Base-by-base conservation (phyloP, 1,284 basidiomycete genomes). In the Mixia osmundae region DNA sequence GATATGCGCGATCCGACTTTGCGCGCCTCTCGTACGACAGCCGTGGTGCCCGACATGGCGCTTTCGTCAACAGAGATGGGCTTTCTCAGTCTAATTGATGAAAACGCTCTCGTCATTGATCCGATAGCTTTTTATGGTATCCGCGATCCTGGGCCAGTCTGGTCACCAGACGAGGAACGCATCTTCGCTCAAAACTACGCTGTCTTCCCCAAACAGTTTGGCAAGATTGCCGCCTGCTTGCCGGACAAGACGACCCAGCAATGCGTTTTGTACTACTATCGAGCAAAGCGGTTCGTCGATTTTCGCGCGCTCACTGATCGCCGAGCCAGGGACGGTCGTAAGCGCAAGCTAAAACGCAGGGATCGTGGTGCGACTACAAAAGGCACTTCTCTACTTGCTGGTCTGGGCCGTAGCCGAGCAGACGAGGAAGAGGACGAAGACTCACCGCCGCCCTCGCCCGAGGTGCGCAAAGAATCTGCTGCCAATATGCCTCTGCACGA, bases 231-330 rank as follows among this genome's bases (percentile, higher is more conserved):
- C 1, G 68, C 73, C 24, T 68, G 62, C 37, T 58, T 95, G 14
- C 71, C 76, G 2, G 66, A 83, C 63, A 95, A 94, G 64, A 75
- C 78, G 3, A 63, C 77, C 0, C 61, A 71, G 0, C 78, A 94
- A 65, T 94, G 87, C 54, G 79, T 95, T 28, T 67, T 74, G 33
- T 91, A 73, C 58, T 95, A 95, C 58, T 95, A 95, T 58, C 63
- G 89, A 41, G 80, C 85, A 59, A 95, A 95, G 65, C 82, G 89
- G 58, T 66, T 65, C 48, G 72, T 83, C 51, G 76, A 87, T 57
- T 89, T 85, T 59, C 67, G 72, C 49, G 67, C 72, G 9, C 63
- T 79, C 15, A 58, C 67, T 20, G 45, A 48, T 19, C 37, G 42
- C 4, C 21, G 43, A 6, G 41, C 38, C 6, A 24, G 50, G 41